Base-by-base conservation (phyloP, 495 filamentous ascomycete genomes). In the Podospora conica region DNA sequence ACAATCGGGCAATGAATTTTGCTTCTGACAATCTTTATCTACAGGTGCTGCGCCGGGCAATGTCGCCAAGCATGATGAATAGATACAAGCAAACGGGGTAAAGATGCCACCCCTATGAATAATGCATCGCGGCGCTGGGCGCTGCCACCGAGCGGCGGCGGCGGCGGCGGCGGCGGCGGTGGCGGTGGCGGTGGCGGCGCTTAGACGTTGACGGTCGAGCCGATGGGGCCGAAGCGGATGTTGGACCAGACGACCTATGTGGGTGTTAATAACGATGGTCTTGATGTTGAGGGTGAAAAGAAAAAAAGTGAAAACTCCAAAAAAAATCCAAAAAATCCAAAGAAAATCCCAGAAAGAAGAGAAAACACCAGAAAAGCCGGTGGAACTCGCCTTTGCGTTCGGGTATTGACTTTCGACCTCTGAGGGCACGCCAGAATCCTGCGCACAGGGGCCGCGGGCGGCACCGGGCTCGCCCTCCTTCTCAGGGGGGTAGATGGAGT, bases 171-270 rank as follows among this genome's bases (percentile, higher is more conserved):
- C n/a, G n/a, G n/a, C n/a, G n/a, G n/a, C n/a, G n/a, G n/a, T n/a
- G n/a, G n/a, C n/a, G n/a, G n/a, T n/a, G n/a, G n/a, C n/a, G n/a
- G n/a, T n/a, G n/a, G n/a, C n/a, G n/a, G 9, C 28, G 53, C 61
- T 67, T 68, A 76, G 65, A 74, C 74, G 25, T 56, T 65, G 64
- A 69, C 66, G 68, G 88, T 90, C 48, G 85, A 86, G 68, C 84
- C 86, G 66, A 91, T 79, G 53, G 86, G 83, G 20, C 89, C 89
- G 71, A 88, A 85, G 73, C 84, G 84, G 79, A 91, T 89, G 85
- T 90, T 90, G 70, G 86, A 81, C 70, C 73, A 83, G 65, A 79
- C 64, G 68, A 83, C 81, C n/a, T n/a, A n/a, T n/a, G n/a, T n/a
- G n/a, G n/a, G n/a, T n/a, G n/a, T n/a, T n/a, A n/a, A n/a, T n/a